Conservation (phyloP, 208 protist species). For the Giardia muris region DNA sequence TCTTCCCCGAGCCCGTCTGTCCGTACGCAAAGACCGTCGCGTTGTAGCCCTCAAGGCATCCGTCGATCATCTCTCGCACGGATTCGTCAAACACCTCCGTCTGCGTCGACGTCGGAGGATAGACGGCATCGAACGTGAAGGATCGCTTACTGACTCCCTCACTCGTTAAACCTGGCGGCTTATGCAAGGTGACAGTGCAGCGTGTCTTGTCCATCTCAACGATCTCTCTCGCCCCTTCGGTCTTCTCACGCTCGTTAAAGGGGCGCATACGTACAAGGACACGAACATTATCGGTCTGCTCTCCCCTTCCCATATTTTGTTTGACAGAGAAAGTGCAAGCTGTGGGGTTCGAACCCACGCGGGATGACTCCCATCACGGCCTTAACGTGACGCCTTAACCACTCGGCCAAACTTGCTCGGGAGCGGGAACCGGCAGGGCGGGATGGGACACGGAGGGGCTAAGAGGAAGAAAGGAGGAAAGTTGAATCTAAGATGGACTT, state of each 20-base stretch:
- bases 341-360: too few relatives aligned
- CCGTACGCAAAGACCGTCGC: constrained; percentile 40
- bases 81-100: constrained; percentile 25
- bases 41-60: constrained; percentile 37
- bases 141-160: not conserved
- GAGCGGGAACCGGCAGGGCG: too few relatives aligned
- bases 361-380: too few relatives aligned
- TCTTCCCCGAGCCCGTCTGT: constrained; percentile 33
- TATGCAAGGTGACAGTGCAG: not conserved
- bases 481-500: not conserved
- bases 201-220: not conserved
- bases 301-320: too few relatives aligned
- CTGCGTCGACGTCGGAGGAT: not conserved
- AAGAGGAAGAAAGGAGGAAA: not conserved
- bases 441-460: too few relatives aligned
- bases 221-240: constrained; percentile 3
- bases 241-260: not conserved
- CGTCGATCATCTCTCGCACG: not conserved
- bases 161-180: not conserved
- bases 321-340: too few relatives aligned
- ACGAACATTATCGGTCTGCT: constrained; percentile 24
- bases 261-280: constrained; percentile 26
- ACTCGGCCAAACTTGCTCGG: too few relatives aligned
- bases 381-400: too few relatives aligned
- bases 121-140: constrained; percentile 7